Evolutionary conservation across 257 asterid species (phyloP).

Genomic region (Hygrophila difformis): DNA sequence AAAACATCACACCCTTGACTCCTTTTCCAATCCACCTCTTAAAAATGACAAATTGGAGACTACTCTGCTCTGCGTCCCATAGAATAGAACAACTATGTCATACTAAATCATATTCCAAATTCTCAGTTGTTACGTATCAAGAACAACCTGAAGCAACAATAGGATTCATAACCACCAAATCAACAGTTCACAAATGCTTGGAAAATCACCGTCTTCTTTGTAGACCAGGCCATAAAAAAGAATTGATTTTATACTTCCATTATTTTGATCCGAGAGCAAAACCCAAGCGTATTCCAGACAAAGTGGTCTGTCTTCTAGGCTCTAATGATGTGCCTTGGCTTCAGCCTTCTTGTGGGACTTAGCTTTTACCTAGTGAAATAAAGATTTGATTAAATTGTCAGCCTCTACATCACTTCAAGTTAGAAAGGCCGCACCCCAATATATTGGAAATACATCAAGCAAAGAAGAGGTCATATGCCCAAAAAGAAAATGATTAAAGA

Average conservation of each 20-base stretch:
- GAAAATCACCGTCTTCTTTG: slow-evolving; percentile 1
- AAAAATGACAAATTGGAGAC: no score
- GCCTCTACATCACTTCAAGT: not conserved
- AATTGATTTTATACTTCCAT: slow-evolving; percentile 12
- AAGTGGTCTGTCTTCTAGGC: no score
- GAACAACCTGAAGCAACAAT: no score
- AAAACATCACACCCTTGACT: no score
- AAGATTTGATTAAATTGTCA: slow-evolving; percentile 4
- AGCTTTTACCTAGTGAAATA: slow-evolving; percentile 25
- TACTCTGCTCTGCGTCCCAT: no score
- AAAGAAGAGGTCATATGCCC: no score
- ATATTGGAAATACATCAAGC: no score
- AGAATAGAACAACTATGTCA: no score
- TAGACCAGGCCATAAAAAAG: slow-evolving; percentile 9
- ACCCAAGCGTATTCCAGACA: not conserved
- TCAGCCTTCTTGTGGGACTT: slow-evolving; percentile 40
- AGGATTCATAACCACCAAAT: slow-evolving; percentile 1
- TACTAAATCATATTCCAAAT: no score
- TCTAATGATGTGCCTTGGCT: slow-evolving; percentile 32
- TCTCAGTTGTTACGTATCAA: no score
- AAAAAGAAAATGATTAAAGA: no score
- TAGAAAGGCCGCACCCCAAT: not conserved
- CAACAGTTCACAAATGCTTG: slow-evolving; percentile 4
- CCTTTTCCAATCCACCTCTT: no score
- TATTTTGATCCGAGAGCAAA: slow-evolving; percentile 16